These are phyloP conservation scores for Lentinula aciculospora DNA, from an alignment of 768 basidiomycete species.

Conservation along the genomic window DNA sequence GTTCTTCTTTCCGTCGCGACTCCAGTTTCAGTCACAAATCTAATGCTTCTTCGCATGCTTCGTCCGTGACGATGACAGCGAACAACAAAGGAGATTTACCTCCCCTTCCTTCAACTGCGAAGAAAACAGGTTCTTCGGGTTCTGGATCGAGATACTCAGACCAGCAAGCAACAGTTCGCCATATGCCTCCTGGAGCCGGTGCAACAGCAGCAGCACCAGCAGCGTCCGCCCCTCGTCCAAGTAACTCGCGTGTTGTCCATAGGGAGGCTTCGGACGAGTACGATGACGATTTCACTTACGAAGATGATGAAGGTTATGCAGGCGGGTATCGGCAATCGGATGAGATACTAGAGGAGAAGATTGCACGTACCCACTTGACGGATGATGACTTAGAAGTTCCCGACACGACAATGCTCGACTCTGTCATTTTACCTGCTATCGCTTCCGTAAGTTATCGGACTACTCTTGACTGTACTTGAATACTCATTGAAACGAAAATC, in stretches of 20 bases:
- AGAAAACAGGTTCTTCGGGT: slow-evolving; percentile 13
- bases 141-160: slow-evolving; percentile 28
- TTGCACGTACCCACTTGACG: slow-evolving; percentile 41
- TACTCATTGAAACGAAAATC: neutral
- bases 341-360: slow-evolving; percentile 41
- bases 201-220: slow-evolving; percentile 11
- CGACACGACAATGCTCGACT: slow-evolving; percentile 91
- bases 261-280: slow-evolving; percentile 58
- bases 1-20: slow-evolving; percentile 17
- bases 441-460: slow-evolving; percentile 69
- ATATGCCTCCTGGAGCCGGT: slow-evolving; percentile 33
- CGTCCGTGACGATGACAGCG: slow-evolving; percentile 33
- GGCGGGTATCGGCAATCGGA: slow-evolving; percentile 42
- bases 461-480: slow-evolving; percentile 2
- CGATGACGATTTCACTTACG: slow-evolving; percentile 37
- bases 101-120: slow-evolving; percentile 38
- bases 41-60: slow-evolving; percentile 19
- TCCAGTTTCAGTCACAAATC: slow-evolving; percentile 14
- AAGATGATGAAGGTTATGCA: slow-evolving; percentile 50
- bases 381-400: slow-evolving; percentile 45
- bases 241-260: slow-evolving; percentile 24
- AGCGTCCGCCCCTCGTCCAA: slow-evolving; percentile 17
- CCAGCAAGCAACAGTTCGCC: slow-evolving; percentile 68
- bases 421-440: slow-evolving; percentile 93
- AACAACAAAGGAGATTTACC: slow-evolving; percentile 56